Conservation (phyloP, 352 stramenopile genomes). For the Lagenidium sp. region DNA sequence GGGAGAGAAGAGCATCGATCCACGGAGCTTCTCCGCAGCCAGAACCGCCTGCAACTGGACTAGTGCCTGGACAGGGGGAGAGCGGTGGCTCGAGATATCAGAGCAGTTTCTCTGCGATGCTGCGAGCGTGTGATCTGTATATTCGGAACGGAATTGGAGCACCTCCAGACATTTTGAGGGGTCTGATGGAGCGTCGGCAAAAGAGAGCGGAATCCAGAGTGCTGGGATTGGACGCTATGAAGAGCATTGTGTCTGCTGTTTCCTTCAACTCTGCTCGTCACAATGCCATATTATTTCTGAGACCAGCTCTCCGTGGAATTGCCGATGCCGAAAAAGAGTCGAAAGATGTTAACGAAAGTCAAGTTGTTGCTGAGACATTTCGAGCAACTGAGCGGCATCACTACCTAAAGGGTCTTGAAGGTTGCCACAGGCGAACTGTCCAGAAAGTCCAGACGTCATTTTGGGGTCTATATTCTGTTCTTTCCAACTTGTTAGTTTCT, state of each 20-base stretch:
- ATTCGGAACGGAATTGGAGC: slow-evolving; percentile 76
- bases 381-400: slow-evolving; percentile 79
- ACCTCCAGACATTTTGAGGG: slow-evolving; percentile 61
- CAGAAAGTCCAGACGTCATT: slow-evolving; percentile 59
- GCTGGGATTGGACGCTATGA: slow-evolving; percentile 79
- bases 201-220: slow-evolving; percentile 61
- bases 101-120: slow-evolving; percentile 62
- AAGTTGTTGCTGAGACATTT: slow-evolving; percentile 76
- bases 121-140: slow-evolving; percentile 83
- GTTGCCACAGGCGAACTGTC: slow-evolving; percentile 52
- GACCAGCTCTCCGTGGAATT: slow-evolving; percentile 74
- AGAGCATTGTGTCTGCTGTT: slow-evolving; percentile 49
- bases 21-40: too few relatives aligned
- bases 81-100: neutral
- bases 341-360: slow-evolving; percentile 61
- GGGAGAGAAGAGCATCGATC: slow-evolving; percentile 42
- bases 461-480: slow-evolving; percentile 58
- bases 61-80: too few relatives aligned
- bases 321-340: slow-evolving; percentile 82
- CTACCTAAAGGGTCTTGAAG: slow-evolving; percentile 82
- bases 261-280: slow-evolving; percentile 75
- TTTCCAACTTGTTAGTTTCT: slow-evolving; percentile 43
- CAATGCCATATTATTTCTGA: slow-evolving; percentile 74
- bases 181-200: slow-evolving; percentile 66
- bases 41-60: too few relatives aligned